Evolutionary conservation across 352 stramenopile genomes (phyloP), one percentile per base, ranked within the genome.

Genomic region (Phytophthora cryptogea): DNA sequence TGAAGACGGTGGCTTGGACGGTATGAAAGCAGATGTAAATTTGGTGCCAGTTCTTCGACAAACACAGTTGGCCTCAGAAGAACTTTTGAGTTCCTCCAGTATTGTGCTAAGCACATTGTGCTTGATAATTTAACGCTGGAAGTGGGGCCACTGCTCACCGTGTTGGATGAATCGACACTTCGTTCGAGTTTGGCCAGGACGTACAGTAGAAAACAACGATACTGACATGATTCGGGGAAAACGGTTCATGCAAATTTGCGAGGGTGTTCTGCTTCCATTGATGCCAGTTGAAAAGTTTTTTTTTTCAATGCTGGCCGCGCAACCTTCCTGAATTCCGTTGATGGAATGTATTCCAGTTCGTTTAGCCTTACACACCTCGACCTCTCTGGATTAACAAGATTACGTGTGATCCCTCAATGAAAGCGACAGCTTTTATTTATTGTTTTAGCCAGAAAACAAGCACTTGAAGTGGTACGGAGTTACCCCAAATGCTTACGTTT

Each of bases 91-190:
- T 16, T 16, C 10, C 33, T 2, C 5, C 27, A 13, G n/a, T 39
- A 30, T 20, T 42, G 0, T n/a, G n/a, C n/a, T n/a, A n/a, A n/a
- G n/a, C n/a, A n/a, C n/a, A n/a, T n/a, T n/a, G n/a, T 70, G 37
- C 17, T 60, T 8, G 11, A 40, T 2, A 39, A 54, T 4, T 49
- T 72, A 30, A 56, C 42, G 2, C 1, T 23, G 14, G 52, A 72
- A 72, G 64, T 57, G 20, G 64, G 58, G 1, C 47, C 64, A n/a
- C 41, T 72, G 4, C 65, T 72, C 20, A 68, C 68, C 28, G 36
- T 68, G 37, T 17, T 68, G 1, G 58, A 61, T 49, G 52, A 60
- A 65, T 62, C 55, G 58, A 40, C 13, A 6, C 9, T 5, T 37
- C 50, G 1, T 54, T 68, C 27, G 14, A 48, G 1, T 0, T 36